phyloP scores from a whole-genome alignment of 441 rosid genomes.

The Bruguiera hainesii region DNA sequence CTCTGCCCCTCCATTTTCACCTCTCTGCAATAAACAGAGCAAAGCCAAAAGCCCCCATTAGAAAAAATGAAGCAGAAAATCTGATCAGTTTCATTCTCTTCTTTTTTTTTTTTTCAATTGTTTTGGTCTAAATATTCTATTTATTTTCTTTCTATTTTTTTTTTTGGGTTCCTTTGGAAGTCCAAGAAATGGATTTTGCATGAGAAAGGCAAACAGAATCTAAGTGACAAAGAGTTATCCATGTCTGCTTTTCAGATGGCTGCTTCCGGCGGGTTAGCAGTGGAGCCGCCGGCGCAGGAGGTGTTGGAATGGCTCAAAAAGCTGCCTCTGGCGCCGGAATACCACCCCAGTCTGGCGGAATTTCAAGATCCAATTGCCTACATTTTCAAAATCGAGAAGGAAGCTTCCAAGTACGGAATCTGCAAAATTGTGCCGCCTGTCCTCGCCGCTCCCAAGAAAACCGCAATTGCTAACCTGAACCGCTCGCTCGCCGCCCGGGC shows the following conservation, averaged over 20 bases:
- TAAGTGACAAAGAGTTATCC: too few relatives aligned
- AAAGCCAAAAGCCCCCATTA: background rate
- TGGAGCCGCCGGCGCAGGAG: conserved; percentile 41
- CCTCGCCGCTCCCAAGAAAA: conserved; percentile 62
- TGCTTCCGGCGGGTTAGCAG: conserved; percentile 28
- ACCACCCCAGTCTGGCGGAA: conserved; percentile 75
- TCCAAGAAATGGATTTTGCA: conserved; percentile 3
- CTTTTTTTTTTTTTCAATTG: conserved; percentile 3
- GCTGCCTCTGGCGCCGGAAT: conserved; percentile 91
- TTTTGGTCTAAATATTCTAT: conserved; percentile 12
- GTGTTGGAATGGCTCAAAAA: conserved; percentile 88
- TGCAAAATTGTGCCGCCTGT: conserved; percentile 97
- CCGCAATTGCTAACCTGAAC: conserved; percentile 71
- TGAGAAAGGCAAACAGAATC: background rate
- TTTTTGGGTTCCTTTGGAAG: too few relatives aligned
- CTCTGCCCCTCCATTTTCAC: background rate
- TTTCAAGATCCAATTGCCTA: conserved; percentile 99
- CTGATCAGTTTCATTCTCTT: background rate
- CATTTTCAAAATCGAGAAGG: conserved; percentile 97
- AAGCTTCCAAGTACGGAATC: conserved; percentile 91
- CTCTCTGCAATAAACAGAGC: background rate
- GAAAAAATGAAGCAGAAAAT: background rate
- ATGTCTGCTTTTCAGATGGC: conserved; percentile 33
- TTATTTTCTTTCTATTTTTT: background rate
- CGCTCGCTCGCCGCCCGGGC: conserved; percentile 72